Evolutionary conservation across 2,329 filamentous ascomycete genomes (phyloP), one percentile per base, ranked within the genome.

Genomic region (Sarocladiaceae sp.): DNA sequence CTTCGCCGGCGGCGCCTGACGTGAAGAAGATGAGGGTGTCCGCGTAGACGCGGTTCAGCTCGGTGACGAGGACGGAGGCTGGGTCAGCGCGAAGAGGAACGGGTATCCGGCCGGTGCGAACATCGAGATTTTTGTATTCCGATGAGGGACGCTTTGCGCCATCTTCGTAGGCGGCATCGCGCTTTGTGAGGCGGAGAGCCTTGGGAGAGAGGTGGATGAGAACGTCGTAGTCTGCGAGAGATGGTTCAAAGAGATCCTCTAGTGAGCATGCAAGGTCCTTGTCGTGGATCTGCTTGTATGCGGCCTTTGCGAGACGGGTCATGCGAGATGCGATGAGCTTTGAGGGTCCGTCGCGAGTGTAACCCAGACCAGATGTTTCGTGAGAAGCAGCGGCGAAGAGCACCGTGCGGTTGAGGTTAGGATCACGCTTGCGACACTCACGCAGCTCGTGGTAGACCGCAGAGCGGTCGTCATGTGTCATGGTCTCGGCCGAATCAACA

Each of bases 381-480:
- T 86, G 69, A 44, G 86, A 85, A 0, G 88, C 89, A 2, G 88
- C 88, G 3, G 84, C 84, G 56, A 96, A 86, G 31, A 97, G 68
- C 15, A 85, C 82, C 3, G 87, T 78, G 49, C 81, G 82, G 64
- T 93, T 95, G 82, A 97, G 86, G 44, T 76, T 80, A 1, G 90
- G 89, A 56, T 98, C 93, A 44, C 93, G 82, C 51, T 85, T 88
- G 47, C 93, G 78, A 88, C 88, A 95, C 12, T 84, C 82, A 49
- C 88, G 80, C 47, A 97, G 83, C 16, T 84, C 80, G 3, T 82
- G 85, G 29, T 73, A 74, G 50, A 93, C 81, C 3, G 72, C 68
- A 24, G 76, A 66, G 10, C 83, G 72, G 23, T 85, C 78, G 10
- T 76, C 68, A 6, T 70, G 63, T 6, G 76, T 76, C 57, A 94